Evolutionary conservation across 2,329 filamentous ascomycete genomes (phyloP).

Genomic region (Penicillium sp.): DNA sequence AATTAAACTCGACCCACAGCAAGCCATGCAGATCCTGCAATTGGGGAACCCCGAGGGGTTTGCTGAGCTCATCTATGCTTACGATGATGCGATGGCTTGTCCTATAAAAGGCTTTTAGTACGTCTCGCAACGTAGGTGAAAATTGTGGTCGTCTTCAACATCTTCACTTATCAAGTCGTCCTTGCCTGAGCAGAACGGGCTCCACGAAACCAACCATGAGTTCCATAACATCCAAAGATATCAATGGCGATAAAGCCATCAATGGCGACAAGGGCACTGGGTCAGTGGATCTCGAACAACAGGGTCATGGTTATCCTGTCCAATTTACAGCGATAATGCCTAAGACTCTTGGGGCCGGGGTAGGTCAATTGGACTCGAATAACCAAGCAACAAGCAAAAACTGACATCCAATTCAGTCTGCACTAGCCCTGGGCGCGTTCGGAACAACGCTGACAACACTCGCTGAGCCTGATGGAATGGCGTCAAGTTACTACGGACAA

Average conservation of each 20-base stretch:
- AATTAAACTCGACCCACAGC: neutral
- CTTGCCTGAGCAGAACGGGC: neutral
- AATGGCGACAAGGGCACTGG: slow-evolving; percentile 3
- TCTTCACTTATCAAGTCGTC: neutral
- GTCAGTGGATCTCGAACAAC: slow-evolving; percentile 15
- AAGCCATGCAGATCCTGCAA: neutral
- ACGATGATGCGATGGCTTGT: slow-evolving; percentile 9
- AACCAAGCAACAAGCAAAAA: neutral
- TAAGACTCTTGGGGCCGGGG: slow-evolving; percentile 21
- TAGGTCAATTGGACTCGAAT: slow-evolving; percentile 4
- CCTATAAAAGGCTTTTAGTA: neutral
- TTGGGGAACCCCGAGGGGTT: neutral
- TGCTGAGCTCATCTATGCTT: slow-evolving; percentile 1
- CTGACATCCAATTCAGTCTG: slow-evolving; percentile 32
- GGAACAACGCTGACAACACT: slow-evolving; percentile 52
- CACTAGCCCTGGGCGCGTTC: slow-evolving; percentile 51
- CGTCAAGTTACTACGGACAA: slow-evolving; percentile 49
- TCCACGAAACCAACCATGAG: neutral
- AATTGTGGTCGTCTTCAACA: neutral
- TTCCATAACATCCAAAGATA: slow-evolving; percentile 4
- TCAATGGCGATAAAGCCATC: slow-evolving; percentile 2
- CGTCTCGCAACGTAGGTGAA: neutral
- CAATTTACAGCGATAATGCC: neutral
- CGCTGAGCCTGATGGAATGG: slow-evolving; percentile 53
- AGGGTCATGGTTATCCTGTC: slow-evolving; percentile 8